Percentiles rank a stretch among this genome's conserved stretches.
phyloP scores from a whole-genome alignment of 2,329 filamentous ascomycete species.

The Aspergillus sp. region DNA sequence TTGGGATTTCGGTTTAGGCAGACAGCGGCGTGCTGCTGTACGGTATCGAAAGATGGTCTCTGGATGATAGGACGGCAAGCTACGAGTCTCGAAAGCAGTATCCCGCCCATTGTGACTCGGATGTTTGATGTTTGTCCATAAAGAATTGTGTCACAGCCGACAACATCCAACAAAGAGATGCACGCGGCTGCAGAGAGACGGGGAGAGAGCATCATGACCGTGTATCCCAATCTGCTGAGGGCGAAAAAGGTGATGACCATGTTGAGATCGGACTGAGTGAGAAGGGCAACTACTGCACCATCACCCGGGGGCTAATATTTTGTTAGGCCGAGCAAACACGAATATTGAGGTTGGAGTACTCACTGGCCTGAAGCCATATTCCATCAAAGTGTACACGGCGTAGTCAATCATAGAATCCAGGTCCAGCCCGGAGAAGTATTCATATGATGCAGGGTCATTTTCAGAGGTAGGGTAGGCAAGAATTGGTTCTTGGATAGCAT shows the following conservation, averaged over 20 bases:
- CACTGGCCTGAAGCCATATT: constrained; percentile 13
- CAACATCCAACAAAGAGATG: constrained; percentile 34
- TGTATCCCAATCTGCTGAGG: constrained; percentile 41
- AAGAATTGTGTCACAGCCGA: constrained; percentile 31
- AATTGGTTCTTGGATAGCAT: constrained; percentile 36
- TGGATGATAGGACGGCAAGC: constrained; percentile 20
- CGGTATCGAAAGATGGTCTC: constrained; percentile 2
- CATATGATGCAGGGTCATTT: constrained; percentile 30
- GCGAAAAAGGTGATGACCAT: constrained; percentile 43
- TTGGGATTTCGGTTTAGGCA: constrained; percentile 14
- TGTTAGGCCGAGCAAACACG: background rate
- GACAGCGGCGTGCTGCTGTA: constrained; percentile 11
- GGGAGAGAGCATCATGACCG: constrained; percentile 40
- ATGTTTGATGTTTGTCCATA: constrained; percentile 32
- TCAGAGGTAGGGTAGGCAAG: constrained; percentile 36
- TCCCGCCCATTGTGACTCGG: constrained; percentile 24
- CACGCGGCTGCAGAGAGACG: constrained; percentile 39
- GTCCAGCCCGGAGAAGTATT: constrained; percentile 38
- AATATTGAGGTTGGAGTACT: background rate
- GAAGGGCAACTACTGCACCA: constrained; percentile 30
- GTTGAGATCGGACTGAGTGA: constrained; percentile 38
- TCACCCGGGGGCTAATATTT: constrained; percentile 11
- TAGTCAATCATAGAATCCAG: constrained; percentile 40
- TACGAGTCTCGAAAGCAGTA: constrained; percentile 19
- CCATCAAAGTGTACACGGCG: constrained; percentile 26